Evolutionary conservation across 2,329 filamentous ascomycete species (phyloP).

Genomic region (Claviceps sp.): DNA sequence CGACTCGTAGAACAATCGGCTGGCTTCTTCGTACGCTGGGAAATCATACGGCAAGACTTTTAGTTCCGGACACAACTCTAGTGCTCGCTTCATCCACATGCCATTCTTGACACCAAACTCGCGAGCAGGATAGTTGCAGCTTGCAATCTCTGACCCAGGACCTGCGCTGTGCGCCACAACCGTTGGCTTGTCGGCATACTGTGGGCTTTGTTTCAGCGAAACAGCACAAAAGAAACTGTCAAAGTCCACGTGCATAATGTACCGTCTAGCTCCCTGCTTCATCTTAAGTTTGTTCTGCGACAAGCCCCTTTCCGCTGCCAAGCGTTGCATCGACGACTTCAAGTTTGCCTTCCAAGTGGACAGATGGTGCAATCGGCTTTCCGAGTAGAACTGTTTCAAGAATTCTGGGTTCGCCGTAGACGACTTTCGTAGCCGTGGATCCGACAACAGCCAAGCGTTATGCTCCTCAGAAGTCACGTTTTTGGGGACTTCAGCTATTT

Average conservation of each 20-base stretch:
- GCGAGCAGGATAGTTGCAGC: constrained; percentile 89
- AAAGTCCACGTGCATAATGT: constrained; percentile 92
- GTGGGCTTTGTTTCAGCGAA: constrained; percentile 63
- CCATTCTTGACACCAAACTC: constrained; percentile 85
- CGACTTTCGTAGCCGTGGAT: constrained; percentile 75
- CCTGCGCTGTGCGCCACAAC: constrained; percentile 83
- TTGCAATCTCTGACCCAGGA: constrained; percentile 85
- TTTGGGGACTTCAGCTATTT: constrained; percentile 22
- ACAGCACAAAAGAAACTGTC: constrained; percentile 98
- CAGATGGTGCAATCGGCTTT: constrained; percentile 87
- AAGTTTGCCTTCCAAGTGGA: constrained; percentile 95
- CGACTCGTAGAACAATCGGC: constrained; percentile 71
- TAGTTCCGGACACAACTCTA: constrained; percentile 70
- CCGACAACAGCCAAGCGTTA: constrained; percentile 70
- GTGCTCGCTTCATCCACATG: constrained; percentile 96
- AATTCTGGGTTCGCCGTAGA: constrained; percentile 91
- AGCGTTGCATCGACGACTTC: constrained; percentile 73
- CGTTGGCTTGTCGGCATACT: constrained; percentile 64
- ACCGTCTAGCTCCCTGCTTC: constrained; percentile 53
- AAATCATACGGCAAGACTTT: constrained; percentile 95
- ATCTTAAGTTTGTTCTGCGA: constrained; percentile 32
- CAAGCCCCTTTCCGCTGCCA: constrained; percentile 56
- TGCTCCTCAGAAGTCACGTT: constrained; percentile 86
- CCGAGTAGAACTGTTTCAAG: constrained; percentile 84
- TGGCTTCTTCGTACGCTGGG: constrained; percentile 84